Percentiles rank a stretch among this genome's conserved stretches.
phyloP scores from a whole-genome alignment of 345 rosid genomes.

The Aquilaria sinensis region DNA sequence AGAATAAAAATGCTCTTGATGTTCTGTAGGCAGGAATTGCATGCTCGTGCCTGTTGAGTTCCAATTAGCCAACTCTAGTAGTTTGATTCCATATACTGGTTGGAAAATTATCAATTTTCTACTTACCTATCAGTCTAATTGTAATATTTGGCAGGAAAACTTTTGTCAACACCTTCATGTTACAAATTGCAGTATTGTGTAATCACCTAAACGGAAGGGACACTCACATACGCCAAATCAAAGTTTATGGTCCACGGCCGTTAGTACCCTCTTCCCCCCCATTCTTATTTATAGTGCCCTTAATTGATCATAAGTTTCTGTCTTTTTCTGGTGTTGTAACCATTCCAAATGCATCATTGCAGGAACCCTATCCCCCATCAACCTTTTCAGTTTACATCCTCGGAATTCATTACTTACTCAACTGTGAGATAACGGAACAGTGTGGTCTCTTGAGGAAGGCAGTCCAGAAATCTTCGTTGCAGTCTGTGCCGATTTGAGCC shows the following conservation, averaged over 20 bases:
- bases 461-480: no score
- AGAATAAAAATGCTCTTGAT: no score
- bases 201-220: constrained; percentile 89
- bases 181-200: constrained; percentile 77
- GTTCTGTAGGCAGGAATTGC: no score
- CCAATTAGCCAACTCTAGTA: no score
- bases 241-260: constrained; percentile 82
- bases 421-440: constrained; percentile 44
- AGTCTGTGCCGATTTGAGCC: no score
- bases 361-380: constrained; percentile 88
- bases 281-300: neutral
- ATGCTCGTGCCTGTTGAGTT: no score
- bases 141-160: constrained; percentile 53
- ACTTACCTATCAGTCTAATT: no score
- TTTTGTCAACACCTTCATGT: constrained; percentile 82
- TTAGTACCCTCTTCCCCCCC: constrained; percentile 11
- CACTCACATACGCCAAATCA: constrained; percentile 89
- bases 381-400: constrained; percentile 80
- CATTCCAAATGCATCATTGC: constrained; percentile 13
- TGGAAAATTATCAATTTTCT: no score
- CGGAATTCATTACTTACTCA: constrained; percentile 71
- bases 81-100: no score
- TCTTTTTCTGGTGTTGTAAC: neutral
- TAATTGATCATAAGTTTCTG: neutral
- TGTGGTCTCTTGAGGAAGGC: no score